Evolutionary conservation across 2,329 filamentous ascomycete species (phyloP).

Genomic region (Paecilomyces sp.): DNA sequence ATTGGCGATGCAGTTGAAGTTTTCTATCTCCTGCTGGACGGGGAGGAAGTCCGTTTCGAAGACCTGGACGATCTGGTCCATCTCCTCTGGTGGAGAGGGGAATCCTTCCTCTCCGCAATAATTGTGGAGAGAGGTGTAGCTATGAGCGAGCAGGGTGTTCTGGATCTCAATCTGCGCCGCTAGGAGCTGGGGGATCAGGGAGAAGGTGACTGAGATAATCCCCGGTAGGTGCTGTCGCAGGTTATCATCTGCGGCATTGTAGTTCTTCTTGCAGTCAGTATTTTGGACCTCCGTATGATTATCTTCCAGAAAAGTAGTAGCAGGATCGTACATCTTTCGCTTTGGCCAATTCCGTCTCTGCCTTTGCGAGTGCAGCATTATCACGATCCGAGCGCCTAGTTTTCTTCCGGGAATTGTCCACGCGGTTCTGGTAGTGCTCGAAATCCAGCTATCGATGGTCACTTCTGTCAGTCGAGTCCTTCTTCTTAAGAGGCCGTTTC

Average conservation of each 20-base stretch:
- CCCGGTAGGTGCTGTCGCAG: constrained; percentile 65
- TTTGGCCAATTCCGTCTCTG: constrained; percentile 61
- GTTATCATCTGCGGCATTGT: constrained; percentile 67
- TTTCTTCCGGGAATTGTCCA: constrained; percentile 64
- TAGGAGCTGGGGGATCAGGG: constrained; percentile 65
- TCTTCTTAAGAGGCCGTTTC: background rate
- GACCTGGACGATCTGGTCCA: constrained; percentile 60
- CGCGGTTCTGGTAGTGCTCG: constrained; percentile 67
- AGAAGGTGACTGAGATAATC: constrained; percentile 63
- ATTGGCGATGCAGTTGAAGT: constrained; percentile 55
- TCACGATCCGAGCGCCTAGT: constrained; percentile 64
- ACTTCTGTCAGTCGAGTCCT: constrained; percentile 1
- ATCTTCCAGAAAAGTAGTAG: background rate
- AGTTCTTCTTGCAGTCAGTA: constrained; percentile 46
- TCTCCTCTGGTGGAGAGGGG: constrained; percentile 63
- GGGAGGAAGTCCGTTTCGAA: constrained; percentile 61
- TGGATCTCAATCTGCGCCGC: constrained; percentile 67
- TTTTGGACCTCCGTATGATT: constrained; percentile 6
- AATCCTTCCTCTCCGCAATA: constrained; percentile 65
- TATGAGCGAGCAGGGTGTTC: constrained; percentile 67
- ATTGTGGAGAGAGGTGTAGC: constrained; percentile 69
- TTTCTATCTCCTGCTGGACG: constrained; percentile 60
- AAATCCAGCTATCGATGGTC: constrained; percentile 55
- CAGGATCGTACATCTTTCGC: constrained; percentile 52
- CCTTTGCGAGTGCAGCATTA: constrained; percentile 61